Conservation (phyloP, 108 stramenopile genomes). For the Chaetoceros tenuissimus region DNA sequence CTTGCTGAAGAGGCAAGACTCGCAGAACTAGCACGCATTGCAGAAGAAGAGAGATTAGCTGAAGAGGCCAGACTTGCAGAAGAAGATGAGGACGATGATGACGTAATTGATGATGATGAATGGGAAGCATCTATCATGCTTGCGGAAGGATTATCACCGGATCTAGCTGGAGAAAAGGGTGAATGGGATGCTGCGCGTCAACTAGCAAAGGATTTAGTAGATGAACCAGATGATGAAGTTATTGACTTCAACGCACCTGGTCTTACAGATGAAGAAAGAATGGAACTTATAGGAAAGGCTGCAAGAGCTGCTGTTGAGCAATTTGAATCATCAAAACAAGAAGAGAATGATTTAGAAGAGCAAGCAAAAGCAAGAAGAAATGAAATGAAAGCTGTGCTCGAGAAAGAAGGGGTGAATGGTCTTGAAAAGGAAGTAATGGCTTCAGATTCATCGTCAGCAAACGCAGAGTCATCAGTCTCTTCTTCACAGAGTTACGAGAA, state of each 20-base stretch:
- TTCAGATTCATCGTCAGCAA: neutral
- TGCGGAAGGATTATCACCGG: slow-evolving; percentile 6
- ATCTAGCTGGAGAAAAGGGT: slow-evolving; percentile 8
- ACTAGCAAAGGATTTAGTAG: slow-evolving; percentile 15
- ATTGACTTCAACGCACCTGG: neutral
- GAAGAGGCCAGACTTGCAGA: slow-evolving; percentile 9
- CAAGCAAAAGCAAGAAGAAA: slow-evolving; percentile 2
- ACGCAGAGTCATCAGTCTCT: neutral
- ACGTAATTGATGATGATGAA: slow-evolving; percentile 22
- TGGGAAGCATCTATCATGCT: slow-evolving; percentile 27
- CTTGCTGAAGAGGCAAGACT: slow-evolving; percentile 1
- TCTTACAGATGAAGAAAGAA: neutral
- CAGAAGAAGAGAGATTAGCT: slow-evolving; percentile 1
- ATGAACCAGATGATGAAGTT: neutral
- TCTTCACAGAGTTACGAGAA: neutral
- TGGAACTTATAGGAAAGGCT: slow-evolving; percentile 24
- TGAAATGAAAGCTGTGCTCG: neutral
- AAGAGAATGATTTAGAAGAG: slow-evolving; percentile 3
- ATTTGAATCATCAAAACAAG: slow-evolving; percentile 10
- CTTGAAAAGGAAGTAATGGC: neutral
- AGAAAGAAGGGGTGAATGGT: neutral
- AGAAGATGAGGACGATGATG: slow-evolving; percentile 13
- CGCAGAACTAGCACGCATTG: neutral
- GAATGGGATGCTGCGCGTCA: slow-evolving; percentile 29
- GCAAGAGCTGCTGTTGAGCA: slow-evolving; percentile 29